Evolutionary conservation across 345 rosid genomes (phyloP), one percentile per base, ranked within the genome.

Genomic region (Murraya paniculata): DNA sequence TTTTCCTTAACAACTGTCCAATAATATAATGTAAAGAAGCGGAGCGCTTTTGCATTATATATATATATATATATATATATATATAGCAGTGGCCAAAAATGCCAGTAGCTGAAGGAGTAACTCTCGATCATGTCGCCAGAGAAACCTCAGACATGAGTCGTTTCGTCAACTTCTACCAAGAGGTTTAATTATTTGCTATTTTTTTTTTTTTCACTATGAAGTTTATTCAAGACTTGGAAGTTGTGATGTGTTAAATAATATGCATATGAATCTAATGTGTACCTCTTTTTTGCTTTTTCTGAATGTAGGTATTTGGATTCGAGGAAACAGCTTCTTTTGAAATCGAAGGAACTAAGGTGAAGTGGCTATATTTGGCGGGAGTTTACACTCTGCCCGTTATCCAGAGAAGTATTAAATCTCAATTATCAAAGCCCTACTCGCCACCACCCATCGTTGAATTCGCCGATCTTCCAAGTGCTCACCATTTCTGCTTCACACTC

Each of bases 401-500:
- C 67, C 94, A 95, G 85, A 85, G 94, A 79, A 82, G 64, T 82
- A 86, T 88, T 58, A 78, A 41, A 41, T 10, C 48, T 74, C 65
- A 78, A 28, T 33, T 14, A 41, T 41, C 91, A 19, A 89, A 85
- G 74, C 96, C 64, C 19, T 91, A 65, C 96, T 96, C 93, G 53
- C 66, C 86, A 16, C 81, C 92, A 0, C 83, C 92, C 0, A 85
- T 87, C 70, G 78, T 48, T 28, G 92, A 91, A 77, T 92, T 94
- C 74, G 78, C 85, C 82, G 87, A 92, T 81, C 91, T 95, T 62
- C 90, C 89, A 41, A 73, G 90, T 78, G 94, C 97, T 68, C 96
- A 92, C 72, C 98, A 93, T 76, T 78, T 95, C 84, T 92, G 96
- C 89, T 83, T 95, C 92, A 77, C 92, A n/a, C 84, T 92, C 82